Percentiles rank a stretch among this genome's conserved stretches.
phyloP scores from a whole-genome alignment of 75 land plant species.

The Cupressus sempervirens region DNA sequence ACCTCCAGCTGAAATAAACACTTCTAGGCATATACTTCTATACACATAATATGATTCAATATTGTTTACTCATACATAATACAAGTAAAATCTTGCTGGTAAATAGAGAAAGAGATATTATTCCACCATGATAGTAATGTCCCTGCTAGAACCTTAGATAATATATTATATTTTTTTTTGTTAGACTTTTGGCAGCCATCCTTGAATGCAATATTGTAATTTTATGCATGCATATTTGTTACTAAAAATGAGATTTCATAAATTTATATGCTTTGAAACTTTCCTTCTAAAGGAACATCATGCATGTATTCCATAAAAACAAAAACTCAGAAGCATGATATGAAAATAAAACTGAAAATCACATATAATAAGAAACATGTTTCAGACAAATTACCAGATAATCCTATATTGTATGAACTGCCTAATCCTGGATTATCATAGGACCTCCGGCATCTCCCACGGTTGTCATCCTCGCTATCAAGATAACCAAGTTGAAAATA shows the following conservation, averaged over 20 bases:
- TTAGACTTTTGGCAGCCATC: no score
- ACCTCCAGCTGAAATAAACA: no score
- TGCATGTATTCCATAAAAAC: not conserved
- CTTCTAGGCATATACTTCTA: no score
- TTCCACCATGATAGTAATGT: no score
- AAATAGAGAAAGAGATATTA: no score
- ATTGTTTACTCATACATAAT: no score
- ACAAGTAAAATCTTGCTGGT: no score
- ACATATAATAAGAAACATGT: not conserved
- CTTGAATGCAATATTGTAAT: not conserved
- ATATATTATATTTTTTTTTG: no score
- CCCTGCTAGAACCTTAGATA: no score
- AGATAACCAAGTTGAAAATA: slow-evolving; percentile 3
- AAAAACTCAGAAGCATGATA: not conserved
- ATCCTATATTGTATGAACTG: slow-evolving; percentile 61
- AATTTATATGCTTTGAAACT: not conserved
- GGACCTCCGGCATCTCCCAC: slow-evolving; percentile 84
- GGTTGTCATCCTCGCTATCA: slow-evolving; percentile 78
- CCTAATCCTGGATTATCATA: slow-evolving; percentile 57
- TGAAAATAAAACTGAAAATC: not conserved
- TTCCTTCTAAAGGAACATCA: not conserved
- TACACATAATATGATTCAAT: no score
- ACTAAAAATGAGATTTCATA: not conserved
- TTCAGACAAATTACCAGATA: slow-evolving; percentile 61
- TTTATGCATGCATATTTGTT: not conserved